Conservation (phyloP, 768 basidiomycete genomes). For the Crepidotus variabilis region DNA sequence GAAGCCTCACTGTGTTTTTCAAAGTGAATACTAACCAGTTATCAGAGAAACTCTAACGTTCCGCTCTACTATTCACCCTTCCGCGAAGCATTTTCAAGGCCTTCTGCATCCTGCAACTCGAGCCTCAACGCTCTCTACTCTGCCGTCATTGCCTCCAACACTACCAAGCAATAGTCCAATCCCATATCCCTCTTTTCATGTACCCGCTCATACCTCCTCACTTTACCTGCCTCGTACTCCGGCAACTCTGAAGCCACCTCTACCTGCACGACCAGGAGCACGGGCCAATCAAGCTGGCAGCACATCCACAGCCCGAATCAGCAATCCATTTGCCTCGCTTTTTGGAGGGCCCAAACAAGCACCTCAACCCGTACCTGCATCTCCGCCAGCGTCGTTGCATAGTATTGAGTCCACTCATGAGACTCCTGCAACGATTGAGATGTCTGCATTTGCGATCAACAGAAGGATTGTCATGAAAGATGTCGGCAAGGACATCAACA, state of each 20-base stretch:
- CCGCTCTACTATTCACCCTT: constrained; percentile 38
- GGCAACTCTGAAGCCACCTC: constrained; percentile 28
- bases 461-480: constrained; percentile 49
- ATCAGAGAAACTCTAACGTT: constrained; percentile 37
- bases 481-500: constrained; percentile 49
- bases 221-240: constrained; percentile 45
- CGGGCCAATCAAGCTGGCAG: constrained; percentile 18
- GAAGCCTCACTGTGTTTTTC: constrained; percentile 13
- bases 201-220: constrained; percentile 42
- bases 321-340: constrained; percentile 79
- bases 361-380: constrained; percentile 23
- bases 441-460: constrained; percentile 60
- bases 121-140: constrained; percentile 27
- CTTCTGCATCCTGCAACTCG: constrained; percentile 31
- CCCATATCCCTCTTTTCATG: constrained; percentile 43
- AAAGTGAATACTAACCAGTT: constrained; percentile 3
- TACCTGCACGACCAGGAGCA: constrained; percentile 34
- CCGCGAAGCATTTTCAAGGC: constrained; percentile 37
- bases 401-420: constrained; percentile 26
- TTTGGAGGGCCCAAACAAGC: constrained; percentile 42
- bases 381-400: constrained; percentile 27
- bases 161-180: constrained; percentile 27
- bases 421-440: constrained; percentile 39
- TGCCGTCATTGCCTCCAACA: constrained; percentile 52
- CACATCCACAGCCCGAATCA: constrained; percentile 37